These are phyloP conservation scores for Breviolum minutum DNA, from an alignment of 73 alveolate genomes.

Conservation along the genomic window DNA sequence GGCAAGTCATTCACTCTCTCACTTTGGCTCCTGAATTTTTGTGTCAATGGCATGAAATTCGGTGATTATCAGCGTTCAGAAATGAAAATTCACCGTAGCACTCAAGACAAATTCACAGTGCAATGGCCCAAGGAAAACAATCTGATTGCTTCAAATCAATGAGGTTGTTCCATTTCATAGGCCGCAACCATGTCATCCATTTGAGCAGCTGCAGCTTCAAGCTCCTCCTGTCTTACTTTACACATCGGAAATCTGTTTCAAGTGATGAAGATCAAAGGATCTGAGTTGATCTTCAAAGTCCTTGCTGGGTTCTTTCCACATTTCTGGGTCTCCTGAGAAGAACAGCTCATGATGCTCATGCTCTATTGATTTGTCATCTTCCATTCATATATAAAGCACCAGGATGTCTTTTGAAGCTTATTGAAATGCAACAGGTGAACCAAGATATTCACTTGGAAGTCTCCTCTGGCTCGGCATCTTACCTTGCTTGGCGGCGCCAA, in stretches of 20 bases:
- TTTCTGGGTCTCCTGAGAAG: slow-evolving; percentile 27
- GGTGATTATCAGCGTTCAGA: background rate
- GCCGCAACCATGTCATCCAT: slow-evolving; percentile 31
- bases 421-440: no score
- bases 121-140: no score
- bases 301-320: slow-evolving; percentile 56
- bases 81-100: background rate
- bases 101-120: background rate
- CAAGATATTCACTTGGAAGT: background rate
- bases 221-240: background rate
- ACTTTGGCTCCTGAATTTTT: background rate
- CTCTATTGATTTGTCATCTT: no score
- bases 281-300: background rate
- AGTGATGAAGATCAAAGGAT: background rate
- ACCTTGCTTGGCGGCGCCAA: background rate
- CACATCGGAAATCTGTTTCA: background rate
- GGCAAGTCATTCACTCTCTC: background rate
- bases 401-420: no score
- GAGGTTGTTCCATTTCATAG: background rate
- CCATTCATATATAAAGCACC: no score
- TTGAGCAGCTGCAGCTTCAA: slow-evolving; percentile 36
- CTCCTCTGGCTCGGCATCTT: slow-evolving; percentile 44
- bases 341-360: no score
- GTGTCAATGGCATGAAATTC: background rate
- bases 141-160: background rate